phyloP scores from a whole-genome alignment of 495 filamentous ascomycete genomes.

The Glutinoglossum americanum region DNA sequence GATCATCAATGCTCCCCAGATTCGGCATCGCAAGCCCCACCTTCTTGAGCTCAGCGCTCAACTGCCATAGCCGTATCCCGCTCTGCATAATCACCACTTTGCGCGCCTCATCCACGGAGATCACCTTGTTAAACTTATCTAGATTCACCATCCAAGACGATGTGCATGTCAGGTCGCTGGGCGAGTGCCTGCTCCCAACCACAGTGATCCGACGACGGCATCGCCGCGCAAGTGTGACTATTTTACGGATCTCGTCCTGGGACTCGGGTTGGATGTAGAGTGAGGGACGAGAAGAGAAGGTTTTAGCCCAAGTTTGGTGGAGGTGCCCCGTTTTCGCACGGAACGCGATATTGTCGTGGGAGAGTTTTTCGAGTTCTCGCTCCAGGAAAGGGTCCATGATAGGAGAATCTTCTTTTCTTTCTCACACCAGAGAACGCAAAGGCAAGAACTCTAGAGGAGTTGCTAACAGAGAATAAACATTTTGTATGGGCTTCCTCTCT shows the following conservation, averaged over 20 bases:
- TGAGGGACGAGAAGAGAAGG: slow-evolving; percentile 69
- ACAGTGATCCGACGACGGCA: slow-evolving; percentile 61
- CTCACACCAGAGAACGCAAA: background rate
- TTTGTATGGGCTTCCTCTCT: too few relatives aligned
- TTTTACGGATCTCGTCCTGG: slow-evolving; percentile 59
- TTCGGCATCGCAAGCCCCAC: slow-evolving; percentile 65
- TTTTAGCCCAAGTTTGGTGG: slow-evolving; percentile 94
- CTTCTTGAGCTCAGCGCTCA: slow-evolving; percentile 46
- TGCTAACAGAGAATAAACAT: background rate
- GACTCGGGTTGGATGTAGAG: slow-evolving; percentile 70
- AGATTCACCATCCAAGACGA: slow-evolving; percentile 90
- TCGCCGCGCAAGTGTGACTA: slow-evolving; percentile 57
- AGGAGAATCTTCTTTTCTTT: background rate
- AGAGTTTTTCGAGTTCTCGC: slow-evolving; percentile 30
- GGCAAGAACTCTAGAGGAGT: background rate
- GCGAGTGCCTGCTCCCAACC: slow-evolving; percentile 76
- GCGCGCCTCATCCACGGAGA: slow-evolving; percentile 40
- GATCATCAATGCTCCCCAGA: slow-evolving; percentile 82
- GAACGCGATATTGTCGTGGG: slow-evolving; percentile 44
- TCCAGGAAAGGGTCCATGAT: slow-evolving; percentile 27
- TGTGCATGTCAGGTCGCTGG: slow-evolving; percentile 80
- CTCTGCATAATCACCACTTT: slow-evolving; percentile 55
- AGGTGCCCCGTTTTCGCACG: slow-evolving; percentile 44
- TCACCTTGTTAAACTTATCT: slow-evolving; percentile 53
- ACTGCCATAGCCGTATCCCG: slow-evolving; percentile 56